phyloP scores from a whole-genome alignment of 306 rosid genomes.

The Castanea crenata region DNA sequence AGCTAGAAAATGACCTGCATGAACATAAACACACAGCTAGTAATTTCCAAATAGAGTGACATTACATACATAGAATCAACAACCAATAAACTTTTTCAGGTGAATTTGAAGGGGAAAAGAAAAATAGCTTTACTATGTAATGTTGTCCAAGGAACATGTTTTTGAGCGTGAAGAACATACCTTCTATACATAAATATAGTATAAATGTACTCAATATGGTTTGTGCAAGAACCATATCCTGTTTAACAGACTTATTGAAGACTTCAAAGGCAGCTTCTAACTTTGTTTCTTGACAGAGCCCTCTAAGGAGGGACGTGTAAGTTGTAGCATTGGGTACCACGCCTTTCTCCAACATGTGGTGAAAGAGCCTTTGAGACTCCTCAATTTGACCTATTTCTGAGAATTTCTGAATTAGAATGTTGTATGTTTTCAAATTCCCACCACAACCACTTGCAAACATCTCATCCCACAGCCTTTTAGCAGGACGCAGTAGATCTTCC shows the following conservation, averaged over 20 bases:
- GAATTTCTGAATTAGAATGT: slow-evolving; percentile 60
- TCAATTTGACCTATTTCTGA: slow-evolving; percentile 64
- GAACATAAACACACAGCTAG: neutral
- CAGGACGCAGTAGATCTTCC: slow-evolving; percentile 81
- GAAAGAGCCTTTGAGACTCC: slow-evolving; percentile 72
- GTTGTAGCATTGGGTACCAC: slow-evolving; percentile 58
- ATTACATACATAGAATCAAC: neutral
- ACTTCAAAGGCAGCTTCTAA: slow-evolving; percentile 70
- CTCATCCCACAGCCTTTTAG: slow-evolving; percentile 91
- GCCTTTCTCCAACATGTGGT: slow-evolving; percentile 66
- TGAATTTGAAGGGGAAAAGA: slow-evolving; percentile 13
- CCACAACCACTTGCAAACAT: slow-evolving; percentile 76
- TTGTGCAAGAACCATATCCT: slow-evolving; percentile 53
- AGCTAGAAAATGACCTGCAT: slow-evolving; percentile 59
- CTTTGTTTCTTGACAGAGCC: slow-evolving; percentile 61
- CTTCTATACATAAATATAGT: slow-evolving; percentile 59
- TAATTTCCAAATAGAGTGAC: neutral
- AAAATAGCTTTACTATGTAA: neutral
- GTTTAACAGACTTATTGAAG: slow-evolving; percentile 50
- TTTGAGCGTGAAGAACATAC: slow-evolving; percentile 35
- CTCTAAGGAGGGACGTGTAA: slow-evolving; percentile 64
- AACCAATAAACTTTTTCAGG: neutral
- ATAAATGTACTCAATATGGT: slow-evolving; percentile 48
- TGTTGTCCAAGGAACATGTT: neutral
- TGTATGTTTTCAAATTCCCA: slow-evolving; percentile 81